phyloP scores from a whole-genome alignment of 139 green algal genomes.

The Coelastrella sp. region DNA sequence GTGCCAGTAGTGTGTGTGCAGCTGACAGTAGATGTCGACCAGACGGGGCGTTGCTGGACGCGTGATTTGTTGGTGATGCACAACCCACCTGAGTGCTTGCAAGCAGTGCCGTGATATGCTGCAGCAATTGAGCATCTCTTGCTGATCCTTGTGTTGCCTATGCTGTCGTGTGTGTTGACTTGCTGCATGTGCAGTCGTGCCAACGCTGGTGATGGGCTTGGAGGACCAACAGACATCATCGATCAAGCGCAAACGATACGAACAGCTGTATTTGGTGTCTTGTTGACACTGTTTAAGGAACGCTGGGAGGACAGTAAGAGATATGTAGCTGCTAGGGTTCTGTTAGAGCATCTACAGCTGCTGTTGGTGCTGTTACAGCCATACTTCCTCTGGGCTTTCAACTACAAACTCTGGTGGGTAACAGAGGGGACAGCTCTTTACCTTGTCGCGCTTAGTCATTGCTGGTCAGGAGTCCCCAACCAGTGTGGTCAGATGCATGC shows the following conservation, averaged over 20 bases:
- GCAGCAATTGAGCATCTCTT: background rate
- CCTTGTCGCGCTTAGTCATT: no score
- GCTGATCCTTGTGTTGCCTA: no score
- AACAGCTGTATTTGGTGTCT: constrained; percentile 54
- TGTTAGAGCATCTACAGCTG: constrained; percentile 46
- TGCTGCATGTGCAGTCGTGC: background rate
- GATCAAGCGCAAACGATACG: constrained; percentile 51
- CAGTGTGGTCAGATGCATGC: no score
- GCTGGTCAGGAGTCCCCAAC: no score
- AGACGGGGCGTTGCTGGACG: no score
- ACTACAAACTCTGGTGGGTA: constrained; percentile 29
- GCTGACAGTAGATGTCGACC: background rate
- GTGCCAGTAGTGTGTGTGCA: background rate
- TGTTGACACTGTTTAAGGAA: constrained; percentile 56
- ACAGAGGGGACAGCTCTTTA: no score
- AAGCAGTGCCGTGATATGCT: no score
- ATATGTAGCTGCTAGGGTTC: background rate
- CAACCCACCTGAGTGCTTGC: no score
- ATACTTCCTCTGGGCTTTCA: constrained; percentile 14
- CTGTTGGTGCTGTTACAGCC: constrained; percentile 40
- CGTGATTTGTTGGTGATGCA: no score
- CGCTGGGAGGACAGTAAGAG: constrained; percentile 39
- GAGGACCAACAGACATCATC: constrained; percentile 35
- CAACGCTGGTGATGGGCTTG: constrained; percentile 14
- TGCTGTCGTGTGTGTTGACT: background rate